phyloP scores from a whole-genome alignment of 2,329 filamentous ascomycete genomes.

The Fusarium ambrosium region DNA sequence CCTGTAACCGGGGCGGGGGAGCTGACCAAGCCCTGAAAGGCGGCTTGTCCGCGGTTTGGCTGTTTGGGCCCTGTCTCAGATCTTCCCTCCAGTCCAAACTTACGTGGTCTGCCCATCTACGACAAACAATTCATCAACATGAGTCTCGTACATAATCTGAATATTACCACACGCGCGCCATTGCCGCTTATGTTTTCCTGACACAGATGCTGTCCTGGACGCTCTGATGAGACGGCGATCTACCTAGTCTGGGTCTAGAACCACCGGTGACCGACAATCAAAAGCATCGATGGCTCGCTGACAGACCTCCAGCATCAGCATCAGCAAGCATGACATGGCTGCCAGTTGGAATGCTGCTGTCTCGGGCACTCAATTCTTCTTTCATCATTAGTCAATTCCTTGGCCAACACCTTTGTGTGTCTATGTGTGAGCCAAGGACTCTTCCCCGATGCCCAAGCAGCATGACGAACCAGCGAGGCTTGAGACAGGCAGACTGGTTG shows the following conservation, averaged over 20 bases:
- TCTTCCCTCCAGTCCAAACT: conserved; percentile 20
- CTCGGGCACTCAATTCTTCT: conserved; percentile 6
- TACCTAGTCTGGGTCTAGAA: background rate
- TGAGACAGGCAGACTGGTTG: background rate
- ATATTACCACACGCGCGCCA: conserved; percentile 17
- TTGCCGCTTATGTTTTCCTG: conserved; percentile 17
- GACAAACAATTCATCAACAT: conserved; percentile 1
- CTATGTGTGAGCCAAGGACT: conserved; percentile 6
- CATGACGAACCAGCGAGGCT: background rate
- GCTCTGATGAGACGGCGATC: background rate
- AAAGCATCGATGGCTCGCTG: background rate
- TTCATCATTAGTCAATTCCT: conserved; percentile 2
- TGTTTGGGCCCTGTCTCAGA: conserved; percentile 37
- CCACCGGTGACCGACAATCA: background rate
- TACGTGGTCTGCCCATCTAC: conserved; percentile 9
- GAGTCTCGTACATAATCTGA: background rate
- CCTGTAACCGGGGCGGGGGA: conserved; percentile 31
- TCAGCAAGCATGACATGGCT: conserved; percentile 22
- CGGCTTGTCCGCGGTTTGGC: conserved; percentile 16
- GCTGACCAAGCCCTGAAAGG: conserved; percentile 19
- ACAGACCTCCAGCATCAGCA: conserved; percentile 8
- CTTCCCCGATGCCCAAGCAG: background rate
- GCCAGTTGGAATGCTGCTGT: conserved; percentile 13
- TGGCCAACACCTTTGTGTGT: conserved; percentile 1
- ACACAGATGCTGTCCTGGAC: background rate